Conservation (phyloP, 148 eudicot genomes). For the Silene latifolia region DNA sequence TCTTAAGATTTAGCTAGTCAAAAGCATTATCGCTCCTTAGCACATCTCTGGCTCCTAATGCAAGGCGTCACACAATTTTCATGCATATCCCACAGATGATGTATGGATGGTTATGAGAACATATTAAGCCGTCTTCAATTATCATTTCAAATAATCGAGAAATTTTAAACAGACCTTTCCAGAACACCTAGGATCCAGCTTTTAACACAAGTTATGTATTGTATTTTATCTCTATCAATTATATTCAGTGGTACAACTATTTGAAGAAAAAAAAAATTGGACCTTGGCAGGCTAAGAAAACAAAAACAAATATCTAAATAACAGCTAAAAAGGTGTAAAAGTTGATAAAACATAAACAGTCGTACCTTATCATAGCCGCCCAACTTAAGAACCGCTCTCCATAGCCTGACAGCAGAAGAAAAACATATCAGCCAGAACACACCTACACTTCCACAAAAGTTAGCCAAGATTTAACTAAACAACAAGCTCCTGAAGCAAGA, state of each 20-base stretch:
- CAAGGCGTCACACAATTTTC: too few species aligned
- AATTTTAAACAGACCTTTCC: neutral
- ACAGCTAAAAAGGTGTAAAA: neutral
- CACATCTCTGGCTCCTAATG: too few species aligned
- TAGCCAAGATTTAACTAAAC: neutral
- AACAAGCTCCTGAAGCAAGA: neutral
- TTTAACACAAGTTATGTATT: neutral
- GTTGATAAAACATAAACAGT: neutral
- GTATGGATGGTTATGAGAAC: too few species aligned
- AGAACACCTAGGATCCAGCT: neutral
- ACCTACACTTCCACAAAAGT: neutral
- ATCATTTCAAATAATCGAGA: too few species aligned
- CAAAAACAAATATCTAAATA: neutral
- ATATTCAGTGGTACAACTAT: neutral
- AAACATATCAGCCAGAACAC: constrained; percentile 3
- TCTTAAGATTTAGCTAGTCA: too few species aligned
- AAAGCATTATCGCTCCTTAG: too few species aligned
- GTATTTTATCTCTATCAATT: neutral
- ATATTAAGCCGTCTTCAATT: too few species aligned
- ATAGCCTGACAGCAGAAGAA: constrained; percentile 50
- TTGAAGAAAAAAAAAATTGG: neutral
- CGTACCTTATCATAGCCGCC: constrained; percentile 96
- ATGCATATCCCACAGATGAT: too few species aligned
- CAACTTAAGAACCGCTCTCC: constrained; percentile 73
- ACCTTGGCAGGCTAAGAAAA: neutral